phyloP scores from a whole-genome alignment of 2,329 filamentous ascomycete species.

The Pyrenophora graminea region DNA sequence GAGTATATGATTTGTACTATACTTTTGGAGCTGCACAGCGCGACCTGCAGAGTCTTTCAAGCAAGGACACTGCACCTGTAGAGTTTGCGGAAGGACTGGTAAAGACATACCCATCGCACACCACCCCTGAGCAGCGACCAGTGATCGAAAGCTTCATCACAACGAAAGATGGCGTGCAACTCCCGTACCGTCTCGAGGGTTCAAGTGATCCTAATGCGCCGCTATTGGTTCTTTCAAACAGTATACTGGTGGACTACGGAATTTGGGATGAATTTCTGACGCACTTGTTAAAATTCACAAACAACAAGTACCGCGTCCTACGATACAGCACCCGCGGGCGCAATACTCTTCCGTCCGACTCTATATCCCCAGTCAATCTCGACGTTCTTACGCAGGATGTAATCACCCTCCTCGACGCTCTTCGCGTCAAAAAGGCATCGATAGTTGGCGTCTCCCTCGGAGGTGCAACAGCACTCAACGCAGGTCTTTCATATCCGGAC shows the following conservation, averaged over 20 bases:
- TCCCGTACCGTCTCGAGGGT: conserved; percentile 78
- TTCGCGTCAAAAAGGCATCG: conserved; percentile 68
- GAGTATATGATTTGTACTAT: conserved; percentile 75
- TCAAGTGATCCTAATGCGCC: conserved; percentile 68
- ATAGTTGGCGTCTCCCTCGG: conserved; percentile 81
- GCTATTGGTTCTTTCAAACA: conserved; percentile 76
- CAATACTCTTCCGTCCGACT: conserved; percentile 50
- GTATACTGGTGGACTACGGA: conserved; percentile 73
- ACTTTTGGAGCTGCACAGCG: conserved; percentile 76
- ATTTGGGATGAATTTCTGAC: conserved; percentile 81
- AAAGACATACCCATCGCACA: conserved; percentile 56
- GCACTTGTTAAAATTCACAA: conserved; percentile 58
- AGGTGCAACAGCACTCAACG: conserved; percentile 75
- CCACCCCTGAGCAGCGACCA: conserved; percentile 43
- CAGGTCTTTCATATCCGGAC: conserved; percentile 67
- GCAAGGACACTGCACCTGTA: conserved; percentile 54
- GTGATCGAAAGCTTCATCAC: conserved; percentile 70
- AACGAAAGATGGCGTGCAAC: conserved; percentile 67
- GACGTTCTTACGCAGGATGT: conserved; percentile 72
- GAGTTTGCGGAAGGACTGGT: conserved; percentile 60
- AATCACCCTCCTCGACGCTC: conserved; percentile 65
- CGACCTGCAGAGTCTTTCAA: conserved; percentile 64
- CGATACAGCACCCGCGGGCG: conserved; percentile 79
- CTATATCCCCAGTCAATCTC: conserved; percentile 56
- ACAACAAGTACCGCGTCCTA: conserved; percentile 71